phyloP scores from a whole-genome alignment of 2,329 filamentous ascomycete species.

The Clarireedia monteithiana region DNA sequence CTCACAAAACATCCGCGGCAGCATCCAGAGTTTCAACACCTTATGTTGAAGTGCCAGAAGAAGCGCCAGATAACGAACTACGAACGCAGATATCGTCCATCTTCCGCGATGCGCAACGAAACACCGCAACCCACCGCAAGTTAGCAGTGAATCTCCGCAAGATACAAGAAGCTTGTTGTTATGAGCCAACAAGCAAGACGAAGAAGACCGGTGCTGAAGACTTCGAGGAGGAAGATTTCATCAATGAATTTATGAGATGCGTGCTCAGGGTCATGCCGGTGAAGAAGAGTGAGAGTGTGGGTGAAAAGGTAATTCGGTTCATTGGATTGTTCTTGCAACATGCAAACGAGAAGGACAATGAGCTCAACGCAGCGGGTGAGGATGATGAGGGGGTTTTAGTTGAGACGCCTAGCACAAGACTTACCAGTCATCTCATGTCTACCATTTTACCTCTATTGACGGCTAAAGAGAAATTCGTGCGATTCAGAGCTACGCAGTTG shows the following conservation, averaged over 20 bases:
- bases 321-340: conserved; percentile 78
- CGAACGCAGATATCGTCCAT: conserved; percentile 66
- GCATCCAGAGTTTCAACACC: conserved; percentile 31
- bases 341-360: conserved; percentile 61
- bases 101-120: conserved; percentile 78
- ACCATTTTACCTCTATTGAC: conserved; percentile 67
- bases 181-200: conserved; percentile 49
- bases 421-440: conserved; percentile 67
- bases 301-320: conserved; percentile 80
- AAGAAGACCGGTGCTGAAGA: conserved; percentile 49
- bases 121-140: conserved; percentile 84
- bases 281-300: conserved; percentile 85
- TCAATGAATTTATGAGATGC: conserved; percentile 75
- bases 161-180: conserved; percentile 78
- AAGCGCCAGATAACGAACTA: conserved; percentile 62
- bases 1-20: conserved; percentile 35
- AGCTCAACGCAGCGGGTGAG: conserved; percentile 53
- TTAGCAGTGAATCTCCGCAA: conserved; percentile 81
- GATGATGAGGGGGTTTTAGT: conserved; percentile 64
- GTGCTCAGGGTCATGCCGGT: conserved; percentile 75
- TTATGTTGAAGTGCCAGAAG: conserved; percentile 53
- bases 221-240: conserved; percentile 81
- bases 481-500: conserved; percentile 84
- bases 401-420: conserved; percentile 76
- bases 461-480: conserved; percentile 86